phyloP scores from a whole-genome alignment of 306 rosid species.

The Vigna hirtella region DNA sequence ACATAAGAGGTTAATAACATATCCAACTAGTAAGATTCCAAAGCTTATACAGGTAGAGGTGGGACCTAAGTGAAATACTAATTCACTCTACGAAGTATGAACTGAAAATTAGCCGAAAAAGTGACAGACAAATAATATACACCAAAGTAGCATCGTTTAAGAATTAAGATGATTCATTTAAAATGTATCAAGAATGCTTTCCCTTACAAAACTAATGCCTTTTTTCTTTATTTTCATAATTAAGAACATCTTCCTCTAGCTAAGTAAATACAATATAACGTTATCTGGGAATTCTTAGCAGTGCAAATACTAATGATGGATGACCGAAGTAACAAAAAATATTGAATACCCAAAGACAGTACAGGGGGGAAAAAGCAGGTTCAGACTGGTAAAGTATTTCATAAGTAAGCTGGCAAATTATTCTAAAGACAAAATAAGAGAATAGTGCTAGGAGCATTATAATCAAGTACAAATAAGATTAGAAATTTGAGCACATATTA shows the following conservation, averaged over 20 bases:
- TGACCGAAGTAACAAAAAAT: not conserved
- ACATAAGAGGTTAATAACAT: constrained; percentile 24
- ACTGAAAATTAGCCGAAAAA: not conserved
- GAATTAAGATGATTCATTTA: not conserved
- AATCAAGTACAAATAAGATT: not conserved
- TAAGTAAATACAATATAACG: not conserved
- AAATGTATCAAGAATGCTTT: not conserved
- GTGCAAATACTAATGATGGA: not conserved
- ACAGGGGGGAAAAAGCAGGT: not conserved
- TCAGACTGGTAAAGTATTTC: not conserved
- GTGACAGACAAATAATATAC: not conserved
- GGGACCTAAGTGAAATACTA: not conserved
- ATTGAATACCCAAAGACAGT: not conserved
- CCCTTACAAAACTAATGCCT: not conserved
- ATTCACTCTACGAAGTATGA: not conserved
- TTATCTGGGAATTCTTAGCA: not conserved
- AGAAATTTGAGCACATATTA: not conserved
- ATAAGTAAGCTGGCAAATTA: not conserved
- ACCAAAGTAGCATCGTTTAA: not conserved
- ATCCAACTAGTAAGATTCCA: not conserved
- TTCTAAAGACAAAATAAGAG: not conserved
- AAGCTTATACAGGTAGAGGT: not conserved
- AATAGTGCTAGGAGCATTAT: not conserved
- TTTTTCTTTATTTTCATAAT: not conserved
- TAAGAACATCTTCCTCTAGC: not conserved